Evolutionary conservation across 2,329 filamentous ascomycete genomes (phyloP).

Genomic region (Chaetomium olivaceum): DNA sequence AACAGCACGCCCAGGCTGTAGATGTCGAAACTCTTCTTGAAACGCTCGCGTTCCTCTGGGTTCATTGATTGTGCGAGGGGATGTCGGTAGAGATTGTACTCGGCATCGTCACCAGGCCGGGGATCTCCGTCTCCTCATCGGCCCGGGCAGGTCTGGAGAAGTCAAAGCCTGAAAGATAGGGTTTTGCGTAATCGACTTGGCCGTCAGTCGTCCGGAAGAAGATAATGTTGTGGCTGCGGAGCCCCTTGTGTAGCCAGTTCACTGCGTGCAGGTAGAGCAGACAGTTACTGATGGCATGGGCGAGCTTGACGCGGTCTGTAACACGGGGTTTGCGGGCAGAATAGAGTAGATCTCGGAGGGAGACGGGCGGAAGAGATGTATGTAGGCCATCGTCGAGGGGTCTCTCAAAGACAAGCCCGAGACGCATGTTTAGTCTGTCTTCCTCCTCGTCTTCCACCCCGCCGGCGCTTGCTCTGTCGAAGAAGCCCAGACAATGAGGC

Average conservation of each 20-base stretch:
- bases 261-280: slow-evolving; percentile 55
- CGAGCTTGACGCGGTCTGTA: slow-evolving; percentile 53
- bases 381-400: slow-evolving; percentile 43
- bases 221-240: slow-evolving; percentile 45
- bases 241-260: slow-evolving; percentile 53
- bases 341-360: slow-evolving; percentile 50
- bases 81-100: slow-evolving; percentile 48
- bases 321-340: slow-evolving; percentile 48
- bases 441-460: slow-evolving; percentile 41
- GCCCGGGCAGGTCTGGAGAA: slow-evolving; percentile 44
- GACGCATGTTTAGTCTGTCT: slow-evolving; percentile 46
- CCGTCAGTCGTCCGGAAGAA: slow-evolving; percentile 46
- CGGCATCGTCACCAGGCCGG: slow-evolving; percentile 42
- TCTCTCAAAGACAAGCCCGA: slow-evolving; percentile 57
- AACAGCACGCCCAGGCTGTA: slow-evolving; percentile 53
- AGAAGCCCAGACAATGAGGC: slow-evolving; percentile 54
- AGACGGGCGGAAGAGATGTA: slow-evolving; percentile 44
- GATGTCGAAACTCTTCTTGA: slow-evolving; percentile 45
- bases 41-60: slow-evolving; percentile 41
- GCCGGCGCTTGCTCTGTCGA: slow-evolving; percentile 43
- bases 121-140: slow-evolving; percentile 41
- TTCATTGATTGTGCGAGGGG: slow-evolving; percentile 43
- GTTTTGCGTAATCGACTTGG: slow-evolving; percentile 35
- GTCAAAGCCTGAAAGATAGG: slow-evolving; percentile 45
- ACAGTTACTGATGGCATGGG: slow-evolving; percentile 53